Conservation (phyloP, 768 basidiomycete genomes). For the Naganishia antarctica region DNA sequence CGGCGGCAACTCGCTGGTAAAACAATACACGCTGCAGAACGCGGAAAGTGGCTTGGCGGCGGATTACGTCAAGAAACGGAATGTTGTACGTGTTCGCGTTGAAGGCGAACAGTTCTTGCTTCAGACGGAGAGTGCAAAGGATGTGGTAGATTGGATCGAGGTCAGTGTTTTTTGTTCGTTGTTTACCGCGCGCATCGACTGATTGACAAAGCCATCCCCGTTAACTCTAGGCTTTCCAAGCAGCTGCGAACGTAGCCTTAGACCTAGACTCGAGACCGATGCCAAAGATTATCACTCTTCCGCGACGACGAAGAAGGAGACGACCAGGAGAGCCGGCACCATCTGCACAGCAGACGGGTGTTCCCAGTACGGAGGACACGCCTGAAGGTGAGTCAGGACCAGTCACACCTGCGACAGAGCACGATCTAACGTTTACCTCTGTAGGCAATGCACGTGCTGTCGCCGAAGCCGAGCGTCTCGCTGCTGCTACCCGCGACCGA, state of each 20-base stretch:
- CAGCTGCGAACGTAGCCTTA: conserved; percentile 81
- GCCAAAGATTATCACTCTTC: conserved; percentile 65
- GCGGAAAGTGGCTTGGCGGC: conserved; percentile 92
- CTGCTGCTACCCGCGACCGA: conserved; percentile 16
- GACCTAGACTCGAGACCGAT: conserved; percentile 87
- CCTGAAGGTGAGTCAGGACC: conserved; percentile 30
- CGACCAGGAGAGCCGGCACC: conserved; percentile 28
- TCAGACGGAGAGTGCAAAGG: conserved; percentile 74
- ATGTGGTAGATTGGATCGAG: conserved; percentile 95
- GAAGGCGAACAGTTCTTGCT: conserved; percentile 96
- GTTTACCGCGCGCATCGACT: too few species aligned
- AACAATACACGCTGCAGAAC: conserved; percentile 73
- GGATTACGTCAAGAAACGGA: conserved; percentile 87
- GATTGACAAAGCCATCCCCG: too few species aligned
- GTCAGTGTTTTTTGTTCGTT: conserved; percentile 53
- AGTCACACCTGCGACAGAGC: too few species aligned
- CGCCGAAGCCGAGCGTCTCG: conserved; percentile 32
- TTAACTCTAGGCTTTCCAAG: conserved; percentile 68
- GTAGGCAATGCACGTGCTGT: conserved; percentile 37
- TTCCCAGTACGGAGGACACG: conserved; percentile 33
- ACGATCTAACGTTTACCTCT: neutral
- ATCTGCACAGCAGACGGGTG: conserved; percentile 27
- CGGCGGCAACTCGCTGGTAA: conserved; percentile 54
- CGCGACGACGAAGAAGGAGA: conserved; percentile 39
- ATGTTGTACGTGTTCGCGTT: conserved; percentile 83